Evolutionary conservation across 2,329 filamentous ascomycete genomes (phyloP).

Genomic region (Microcera coccophila): DNA sequence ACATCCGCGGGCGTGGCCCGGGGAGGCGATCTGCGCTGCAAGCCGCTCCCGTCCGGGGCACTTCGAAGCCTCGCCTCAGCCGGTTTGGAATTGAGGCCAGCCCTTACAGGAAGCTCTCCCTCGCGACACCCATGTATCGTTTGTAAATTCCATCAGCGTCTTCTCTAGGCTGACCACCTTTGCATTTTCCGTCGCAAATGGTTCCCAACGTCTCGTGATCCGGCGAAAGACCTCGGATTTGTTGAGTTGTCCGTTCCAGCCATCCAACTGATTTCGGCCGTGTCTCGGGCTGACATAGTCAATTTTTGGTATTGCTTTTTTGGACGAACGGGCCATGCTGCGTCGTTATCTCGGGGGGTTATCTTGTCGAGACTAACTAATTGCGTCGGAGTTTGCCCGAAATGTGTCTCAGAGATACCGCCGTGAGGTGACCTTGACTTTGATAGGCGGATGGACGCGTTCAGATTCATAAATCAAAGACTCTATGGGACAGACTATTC

Average conservation of each 20-base stretch:
- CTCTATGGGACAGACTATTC: constrained; percentile 8
- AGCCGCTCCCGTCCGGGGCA: background rate
- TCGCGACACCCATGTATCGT: constrained; percentile 16
- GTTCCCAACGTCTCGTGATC: constrained; percentile 6
- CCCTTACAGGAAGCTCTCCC: constrained; percentile 13
- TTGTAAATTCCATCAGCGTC: constrained; percentile 9
- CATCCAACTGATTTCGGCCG: constrained; percentile 8
- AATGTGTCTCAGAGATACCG: constrained; percentile 12
- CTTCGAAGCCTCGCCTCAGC: background rate
- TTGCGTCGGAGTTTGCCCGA: constrained; percentile 12
- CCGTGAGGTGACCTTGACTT: constrained; percentile 11
- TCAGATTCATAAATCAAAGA: constrained; percentile 10
- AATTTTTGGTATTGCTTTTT: constrained; percentile 15
- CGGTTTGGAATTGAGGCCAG: background rate
- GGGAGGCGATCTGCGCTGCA: background rate
- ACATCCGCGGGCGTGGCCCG: background rate
- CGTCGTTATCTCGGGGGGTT: constrained; percentile 12
- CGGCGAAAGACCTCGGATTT: constrained; percentile 9
- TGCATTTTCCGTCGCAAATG: constrained; percentile 9
- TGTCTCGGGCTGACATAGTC: constrained; percentile 10
- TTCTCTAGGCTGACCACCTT: constrained; percentile 2
- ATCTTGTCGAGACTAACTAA: constrained; percentile 15
- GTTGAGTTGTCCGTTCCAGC: constrained; percentile 10
- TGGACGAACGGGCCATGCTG: constrained; percentile 8
- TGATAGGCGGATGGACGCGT: constrained; percentile 5